A percentile compares a stretch with the other conserved stretches of the same genome.
phyloP scores from a whole-genome alignment of 352 stramenopile genomes.

The Achlya hypogyna region DNA sequence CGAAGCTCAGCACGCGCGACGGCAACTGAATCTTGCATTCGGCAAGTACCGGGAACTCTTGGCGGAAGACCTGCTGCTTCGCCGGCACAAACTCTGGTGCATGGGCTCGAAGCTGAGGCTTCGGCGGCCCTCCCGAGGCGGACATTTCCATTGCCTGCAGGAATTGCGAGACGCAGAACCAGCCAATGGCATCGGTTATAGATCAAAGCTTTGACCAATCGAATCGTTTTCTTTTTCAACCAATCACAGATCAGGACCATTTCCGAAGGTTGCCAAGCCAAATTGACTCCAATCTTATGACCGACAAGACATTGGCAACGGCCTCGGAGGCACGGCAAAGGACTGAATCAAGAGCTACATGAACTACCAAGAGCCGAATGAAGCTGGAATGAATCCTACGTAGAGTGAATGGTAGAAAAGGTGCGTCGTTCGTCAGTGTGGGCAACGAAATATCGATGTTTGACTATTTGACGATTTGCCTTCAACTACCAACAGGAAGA shows the following conservation, averaged over 20 bases:
- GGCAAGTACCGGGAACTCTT: conserved; percentile 6
- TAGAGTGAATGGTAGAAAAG: no score
- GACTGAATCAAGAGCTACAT: no score
- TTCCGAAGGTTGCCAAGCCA: no score
- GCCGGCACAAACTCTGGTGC: conserved; percentile 11
- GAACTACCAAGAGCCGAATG: no score
- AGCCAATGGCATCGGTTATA: neutral
- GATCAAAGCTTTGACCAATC: neutral
- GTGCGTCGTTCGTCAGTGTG: no score
- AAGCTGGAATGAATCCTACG: no score
- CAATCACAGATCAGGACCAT: no score
- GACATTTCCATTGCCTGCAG: neutral
- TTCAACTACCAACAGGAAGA: no score
- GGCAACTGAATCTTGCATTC: neutral
- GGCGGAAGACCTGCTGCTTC: neutral
- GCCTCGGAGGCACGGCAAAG: neutral
- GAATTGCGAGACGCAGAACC: neutral
- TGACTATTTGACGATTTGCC: no score
- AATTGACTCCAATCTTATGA: neutral
- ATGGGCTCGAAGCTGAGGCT: conserved; percentile 5
- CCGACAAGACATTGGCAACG: neutral
- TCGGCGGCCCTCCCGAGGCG: neutral
- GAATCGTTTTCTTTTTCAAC: neutral
- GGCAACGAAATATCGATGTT: no score
- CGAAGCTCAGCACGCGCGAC: neutral